Conservation (phyloP, 495 filamentous ascomycete genomes). For the Evernia prunastri region DNA sequence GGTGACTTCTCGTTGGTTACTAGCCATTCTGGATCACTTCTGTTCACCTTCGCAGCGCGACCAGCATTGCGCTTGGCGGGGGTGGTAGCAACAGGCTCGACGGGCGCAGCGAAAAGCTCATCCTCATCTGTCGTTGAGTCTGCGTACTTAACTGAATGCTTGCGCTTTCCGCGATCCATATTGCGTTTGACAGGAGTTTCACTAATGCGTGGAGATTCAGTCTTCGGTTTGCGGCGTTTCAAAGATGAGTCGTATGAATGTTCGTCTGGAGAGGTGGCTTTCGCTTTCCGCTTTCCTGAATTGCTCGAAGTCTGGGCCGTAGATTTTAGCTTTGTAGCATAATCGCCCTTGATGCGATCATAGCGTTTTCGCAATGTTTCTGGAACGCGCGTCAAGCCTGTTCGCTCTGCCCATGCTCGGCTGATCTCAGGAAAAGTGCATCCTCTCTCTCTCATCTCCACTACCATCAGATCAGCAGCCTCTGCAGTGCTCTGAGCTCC, state of each 20-base stretch:
- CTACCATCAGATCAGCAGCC: not conserved
- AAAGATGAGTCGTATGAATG: not conserved
- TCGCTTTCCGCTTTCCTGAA: not conserved
- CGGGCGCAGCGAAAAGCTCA: slow-evolving; percentile 1
- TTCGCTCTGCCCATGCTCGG: not conserved
- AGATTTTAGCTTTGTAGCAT: not conserved
- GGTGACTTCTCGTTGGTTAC: slow-evolving; percentile 50
- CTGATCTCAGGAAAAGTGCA: not conserved
- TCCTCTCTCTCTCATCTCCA: not conserved
- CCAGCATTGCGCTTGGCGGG: slow-evolving; percentile 18
- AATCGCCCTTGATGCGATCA: not conserved
- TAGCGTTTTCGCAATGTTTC: not conserved
- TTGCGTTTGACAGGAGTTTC: slow-evolving; percentile 10
- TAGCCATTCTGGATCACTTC: slow-evolving; percentile 45
- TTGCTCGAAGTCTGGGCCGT: not conserved
- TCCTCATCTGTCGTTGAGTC: slow-evolving; percentile 10
- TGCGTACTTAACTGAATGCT: not conserved
- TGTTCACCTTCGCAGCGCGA: slow-evolving; percentile 27
- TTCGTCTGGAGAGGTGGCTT: not conserved
- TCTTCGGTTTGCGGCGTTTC: not conserved
- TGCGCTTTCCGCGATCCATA: slow-evolving; percentile 10
- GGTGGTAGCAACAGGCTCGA: slow-evolving; percentile 6
- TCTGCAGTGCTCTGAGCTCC: not conserved
- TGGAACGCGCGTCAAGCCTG: not conserved
- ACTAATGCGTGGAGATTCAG: not conserved